Evolutionary conservation across 2,329 filamentous ascomycete species (phyloP).

Genomic region (Samsoniella hepiali): DNA sequence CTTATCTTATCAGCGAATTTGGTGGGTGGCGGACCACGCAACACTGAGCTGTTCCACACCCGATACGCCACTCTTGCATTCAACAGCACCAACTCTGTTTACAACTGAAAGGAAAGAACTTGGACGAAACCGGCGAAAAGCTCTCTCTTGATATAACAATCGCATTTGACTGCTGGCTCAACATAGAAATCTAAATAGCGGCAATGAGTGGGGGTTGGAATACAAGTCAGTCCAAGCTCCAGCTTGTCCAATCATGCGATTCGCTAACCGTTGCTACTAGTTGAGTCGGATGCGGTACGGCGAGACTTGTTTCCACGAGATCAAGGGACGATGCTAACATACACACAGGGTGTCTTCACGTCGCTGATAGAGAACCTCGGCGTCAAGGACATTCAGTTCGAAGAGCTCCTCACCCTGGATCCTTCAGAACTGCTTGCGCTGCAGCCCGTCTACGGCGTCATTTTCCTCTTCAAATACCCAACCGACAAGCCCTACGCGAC

Average conservation of each 20-base stretch:
- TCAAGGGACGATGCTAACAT: constrained; percentile 18
- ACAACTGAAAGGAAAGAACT: not conserved
- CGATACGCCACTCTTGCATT: not conserved
- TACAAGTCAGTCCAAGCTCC: constrained; percentile 59
- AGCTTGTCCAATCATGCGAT: not conserved
- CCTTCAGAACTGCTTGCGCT: constrained; percentile 67
- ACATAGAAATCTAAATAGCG: constrained; percentile 10
- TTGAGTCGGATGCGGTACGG: constrained; percentile 91
- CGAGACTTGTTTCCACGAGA: not conserved
- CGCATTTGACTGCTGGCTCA: not conserved
- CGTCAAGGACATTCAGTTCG: constrained; percentile 91
- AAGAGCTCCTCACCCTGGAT: constrained; percentile 90
- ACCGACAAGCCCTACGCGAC: constrained; percentile 62
- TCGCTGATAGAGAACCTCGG: constrained; percentile 89
- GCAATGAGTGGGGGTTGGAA: constrained; percentile 85
- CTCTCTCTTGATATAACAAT: not conserved
- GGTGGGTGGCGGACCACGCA: constrained; percentile 4
- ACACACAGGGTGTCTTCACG: constrained; percentile 81
- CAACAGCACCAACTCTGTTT: not conserved
- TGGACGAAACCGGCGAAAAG: not conserved
- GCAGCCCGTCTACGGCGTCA: constrained; percentile 85
- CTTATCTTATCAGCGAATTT: constrained; percentile 18
- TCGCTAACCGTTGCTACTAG: constrained; percentile 36
- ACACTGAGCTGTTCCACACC: not conserved
- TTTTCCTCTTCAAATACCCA: constrained; percentile 96